A percentile compares a stretch with the other conserved stretches of the same genome.
Conservation (phyloP, 2,329 filamentous ascomycete genomes). For the Neofusicoccum kwambonambiense region DNA sequence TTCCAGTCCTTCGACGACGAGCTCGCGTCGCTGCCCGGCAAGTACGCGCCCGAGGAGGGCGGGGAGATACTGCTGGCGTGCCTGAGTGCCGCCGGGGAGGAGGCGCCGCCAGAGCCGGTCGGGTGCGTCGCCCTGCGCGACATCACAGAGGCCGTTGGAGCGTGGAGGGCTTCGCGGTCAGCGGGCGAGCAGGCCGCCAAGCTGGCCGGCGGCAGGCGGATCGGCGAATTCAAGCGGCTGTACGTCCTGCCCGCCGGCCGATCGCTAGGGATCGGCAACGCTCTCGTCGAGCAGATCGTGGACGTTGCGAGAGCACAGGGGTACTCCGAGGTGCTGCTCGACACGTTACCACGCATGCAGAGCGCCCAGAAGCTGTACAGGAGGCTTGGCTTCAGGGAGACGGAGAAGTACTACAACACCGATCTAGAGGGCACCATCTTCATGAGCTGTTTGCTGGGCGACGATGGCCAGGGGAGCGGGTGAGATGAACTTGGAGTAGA, state of each 20-base stretch:
- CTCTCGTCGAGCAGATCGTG: slow-evolving; percentile 48
- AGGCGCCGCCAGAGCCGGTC: not conserved
- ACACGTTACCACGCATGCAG: slow-evolving; percentile 56
- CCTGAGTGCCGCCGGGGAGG: not conserved
- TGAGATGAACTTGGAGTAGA: not conserved
- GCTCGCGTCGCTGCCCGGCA: slow-evolving; percentile 53
- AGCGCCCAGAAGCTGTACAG: slow-evolving; percentile 52
- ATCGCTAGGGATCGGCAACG: slow-evolving; percentile 50
- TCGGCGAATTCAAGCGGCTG: slow-evolving; percentile 58
- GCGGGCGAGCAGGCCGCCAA: not conserved
- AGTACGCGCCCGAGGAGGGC: slow-evolving; percentile 47
- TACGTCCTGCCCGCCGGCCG: slow-evolving; percentile 51
- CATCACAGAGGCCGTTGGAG: not conserved
- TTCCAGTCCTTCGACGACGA: slow-evolving; percentile 58
- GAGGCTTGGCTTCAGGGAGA: slow-evolving; percentile 52
- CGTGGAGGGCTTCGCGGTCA: not conserved
- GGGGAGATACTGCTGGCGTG: slow-evolving; percentile 53
- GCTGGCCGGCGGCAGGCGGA: not conserved
- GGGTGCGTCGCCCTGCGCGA: slow-evolving; percentile 54
- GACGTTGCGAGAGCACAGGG: slow-evolving; percentile 46
- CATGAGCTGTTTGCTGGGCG: slow-evolving; percentile 38
- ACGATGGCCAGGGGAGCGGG: not conserved
- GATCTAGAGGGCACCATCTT: slow-evolving; percentile 55
- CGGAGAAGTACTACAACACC: slow-evolving; percentile 56
- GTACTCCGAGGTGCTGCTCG: slow-evolving; percentile 55